Conservation (phyloP, 1,284 basidiomycete species). For the Stygiomarasmius scandens region DNA sequence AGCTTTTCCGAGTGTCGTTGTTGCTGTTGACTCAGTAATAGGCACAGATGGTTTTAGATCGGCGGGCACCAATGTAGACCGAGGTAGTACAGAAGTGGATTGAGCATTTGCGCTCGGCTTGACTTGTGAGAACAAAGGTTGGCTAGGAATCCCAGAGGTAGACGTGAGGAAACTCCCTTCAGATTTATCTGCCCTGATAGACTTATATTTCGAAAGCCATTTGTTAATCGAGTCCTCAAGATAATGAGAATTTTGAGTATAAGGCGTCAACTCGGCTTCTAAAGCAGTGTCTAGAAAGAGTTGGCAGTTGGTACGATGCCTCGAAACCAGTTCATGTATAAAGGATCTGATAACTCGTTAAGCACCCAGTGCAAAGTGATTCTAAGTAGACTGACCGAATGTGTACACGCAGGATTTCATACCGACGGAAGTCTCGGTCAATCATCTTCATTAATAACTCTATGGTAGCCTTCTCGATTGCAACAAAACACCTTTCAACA, state of each 20-base stretch:
- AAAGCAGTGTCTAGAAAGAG: conserved; percentile 29
- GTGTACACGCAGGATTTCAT: conserved; percentile 27
- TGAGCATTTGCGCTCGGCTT: neutral
- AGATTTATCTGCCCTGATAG: conserved; percentile 13
- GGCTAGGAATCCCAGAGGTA: too few relatives aligned
- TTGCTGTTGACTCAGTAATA: too few relatives aligned
- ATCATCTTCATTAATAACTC: conserved; percentile 15
- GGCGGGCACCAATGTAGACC: too few relatives aligned
- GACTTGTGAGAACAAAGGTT: neutral
- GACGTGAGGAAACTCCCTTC: too few relatives aligned
- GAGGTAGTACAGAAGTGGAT: too few relatives aligned
- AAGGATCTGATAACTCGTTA: conserved; percentile 21
- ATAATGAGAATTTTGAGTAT: conserved; percentile 44
- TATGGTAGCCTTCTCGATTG: conserved; percentile 24
- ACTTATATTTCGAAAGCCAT: conserved; percentile 38
- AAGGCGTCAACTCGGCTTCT: conserved; percentile 36
- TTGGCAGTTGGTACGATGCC: conserved; percentile 23
- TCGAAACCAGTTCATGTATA: conserved; percentile 26
- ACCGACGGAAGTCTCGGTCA: conserved; percentile 31
- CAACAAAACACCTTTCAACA: conserved; percentile 31
- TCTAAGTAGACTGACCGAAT: too few relatives aligned
- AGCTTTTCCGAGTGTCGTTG: too few relatives aligned
- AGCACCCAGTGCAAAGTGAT: neutral
- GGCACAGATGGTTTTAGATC: too few relatives aligned
- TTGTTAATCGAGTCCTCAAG: conserved; percentile 32